Conservation (phyloP, 2,329 filamentous ascomycete species). For the Pestalotiopsis sp. region DNA sequence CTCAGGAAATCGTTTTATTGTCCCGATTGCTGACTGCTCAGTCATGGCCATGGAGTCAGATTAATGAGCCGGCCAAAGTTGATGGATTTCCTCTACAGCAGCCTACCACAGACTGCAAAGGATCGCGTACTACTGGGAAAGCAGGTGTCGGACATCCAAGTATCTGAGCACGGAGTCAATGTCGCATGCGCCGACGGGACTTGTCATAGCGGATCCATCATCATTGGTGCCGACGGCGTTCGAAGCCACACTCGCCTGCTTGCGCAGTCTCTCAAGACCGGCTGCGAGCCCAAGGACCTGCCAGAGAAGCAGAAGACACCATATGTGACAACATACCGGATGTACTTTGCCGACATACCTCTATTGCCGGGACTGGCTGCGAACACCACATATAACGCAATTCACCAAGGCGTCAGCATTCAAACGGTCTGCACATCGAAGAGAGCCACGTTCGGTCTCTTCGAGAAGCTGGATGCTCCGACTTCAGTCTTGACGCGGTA, state of each 20-base stretch:
- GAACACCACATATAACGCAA: not conserved
- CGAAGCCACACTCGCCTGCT: not conserved
- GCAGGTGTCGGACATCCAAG: not conserved
- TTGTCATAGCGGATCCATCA: not conserved
- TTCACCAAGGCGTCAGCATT: not conserved
- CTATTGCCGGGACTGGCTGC: not conserved
- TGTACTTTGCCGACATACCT: not conserved
- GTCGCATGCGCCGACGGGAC: not conserved
- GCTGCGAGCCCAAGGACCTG: not conserved
- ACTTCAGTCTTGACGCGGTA: not conserved
- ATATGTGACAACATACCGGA: not conserved
- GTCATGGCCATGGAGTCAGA: not conserved
- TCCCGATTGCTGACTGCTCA: not conserved
- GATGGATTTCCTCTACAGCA: not conserved
- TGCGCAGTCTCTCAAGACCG: not conserved
- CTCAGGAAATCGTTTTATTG: not conserved
- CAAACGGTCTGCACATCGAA: slow-evolving; percentile 1
- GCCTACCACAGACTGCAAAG: not conserved
- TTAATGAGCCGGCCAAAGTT: not conserved
- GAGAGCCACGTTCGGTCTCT: slow-evolving; percentile 2
- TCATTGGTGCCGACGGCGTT: not conserved
- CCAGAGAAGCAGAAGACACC: not conserved
- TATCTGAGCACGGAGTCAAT: not conserved
- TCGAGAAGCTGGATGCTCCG: not conserved
- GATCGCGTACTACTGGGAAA: not conserved